phyloP scores from a whole-genome alignment of 768 basidiomycete genomes.

The Calvatia gigantea region DNA sequence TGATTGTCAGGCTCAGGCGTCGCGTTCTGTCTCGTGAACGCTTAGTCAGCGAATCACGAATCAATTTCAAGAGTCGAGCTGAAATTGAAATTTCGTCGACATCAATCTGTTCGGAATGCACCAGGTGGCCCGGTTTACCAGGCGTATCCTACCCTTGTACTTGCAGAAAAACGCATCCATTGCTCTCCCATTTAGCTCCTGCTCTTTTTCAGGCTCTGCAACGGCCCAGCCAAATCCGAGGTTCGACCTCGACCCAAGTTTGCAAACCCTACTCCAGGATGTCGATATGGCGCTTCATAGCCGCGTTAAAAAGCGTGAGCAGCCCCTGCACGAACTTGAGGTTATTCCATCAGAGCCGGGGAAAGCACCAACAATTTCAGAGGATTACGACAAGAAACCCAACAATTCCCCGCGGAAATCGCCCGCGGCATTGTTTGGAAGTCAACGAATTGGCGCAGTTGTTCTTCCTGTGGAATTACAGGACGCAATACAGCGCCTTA shows the following conservation, averaged over 20 bases:
- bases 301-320: constrained; percentile 21
- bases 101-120: background rate
- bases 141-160: background rate
- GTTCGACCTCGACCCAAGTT: constrained; percentile 62
- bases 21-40: background rate
- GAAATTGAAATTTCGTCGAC: background rate
- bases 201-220: constrained; percentile 21
- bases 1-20: background rate
- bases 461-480: constrained; percentile 72
- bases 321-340: constrained; percentile 52
- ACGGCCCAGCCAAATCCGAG: constrained; percentile 51
- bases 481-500: constrained; percentile 58
- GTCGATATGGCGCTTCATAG: constrained; percentile 62
- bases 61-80: background rate
- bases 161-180: background rate
- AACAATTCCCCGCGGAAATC: too few relatives aligned
- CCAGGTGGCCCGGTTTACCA: constrained; percentile 1
- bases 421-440: constrained; percentile 83
- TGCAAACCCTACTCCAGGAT: constrained; percentile 60
- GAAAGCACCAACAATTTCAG: constrained; percentile 27
- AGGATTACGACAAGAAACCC: constrained; percentile 31
- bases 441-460: constrained; percentile 66
- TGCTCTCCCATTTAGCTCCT: constrained; percentile 19
- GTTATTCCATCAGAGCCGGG: constrained; percentile 29
- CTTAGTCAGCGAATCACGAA: constrained; percentile 8